Conservation (phyloP, 768 basidiomycete genomes). For the Amanita thiersii region DNA sequence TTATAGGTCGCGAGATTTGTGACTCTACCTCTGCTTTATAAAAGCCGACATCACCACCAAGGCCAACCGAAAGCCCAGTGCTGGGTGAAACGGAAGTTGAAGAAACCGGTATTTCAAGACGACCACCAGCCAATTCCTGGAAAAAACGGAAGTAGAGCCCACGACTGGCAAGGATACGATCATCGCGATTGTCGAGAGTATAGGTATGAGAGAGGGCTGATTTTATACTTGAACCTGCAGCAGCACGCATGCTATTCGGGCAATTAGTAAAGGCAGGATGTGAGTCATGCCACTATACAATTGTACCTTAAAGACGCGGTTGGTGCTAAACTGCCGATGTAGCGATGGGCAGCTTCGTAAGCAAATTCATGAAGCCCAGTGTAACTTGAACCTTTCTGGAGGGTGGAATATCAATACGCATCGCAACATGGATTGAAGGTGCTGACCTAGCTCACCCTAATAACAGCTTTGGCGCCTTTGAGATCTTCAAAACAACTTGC, state of each 20-base stretch:
- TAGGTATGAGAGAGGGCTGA: slow-evolving; percentile 78
- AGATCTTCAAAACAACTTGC: slow-evolving; percentile 64
- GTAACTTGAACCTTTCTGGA: slow-evolving; percentile 27
- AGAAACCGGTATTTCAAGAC: background rate
- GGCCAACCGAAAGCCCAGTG: slow-evolving; percentile 5
- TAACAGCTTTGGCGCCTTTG: slow-evolving; percentile 54
- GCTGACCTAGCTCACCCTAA: slow-evolving; percentile 70
- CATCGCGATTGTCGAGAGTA: slow-evolving; percentile 69
- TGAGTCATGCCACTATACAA: background rate
- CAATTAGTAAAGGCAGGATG: slow-evolving; percentile 2
- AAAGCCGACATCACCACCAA: slow-evolving; percentile 74
- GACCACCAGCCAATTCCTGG: slow-evolving; percentile 60
- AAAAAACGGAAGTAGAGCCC: slow-evolving; percentile 58
- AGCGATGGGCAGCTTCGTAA: slow-evolving; percentile 77
- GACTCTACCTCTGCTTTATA: slow-evolving; percentile 66
- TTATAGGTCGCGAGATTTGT: slow-evolving; percentile 51
- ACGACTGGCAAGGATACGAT: slow-evolving; percentile 49
- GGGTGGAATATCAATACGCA: slow-evolving; percentile 10
- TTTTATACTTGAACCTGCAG: slow-evolving; percentile 75
- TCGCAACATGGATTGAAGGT: slow-evolving; percentile 13
- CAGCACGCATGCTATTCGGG: slow-evolving; percentile 62
- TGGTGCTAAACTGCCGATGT: slow-evolving; percentile 62
- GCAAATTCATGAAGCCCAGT: slow-evolving; percentile 66
- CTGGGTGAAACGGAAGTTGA: background rate
- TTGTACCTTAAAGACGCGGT: slow-evolving; percentile 76